Conservation (phyloP, 139 green algal genomes). For the Ettlia oleoabundans region DNA sequence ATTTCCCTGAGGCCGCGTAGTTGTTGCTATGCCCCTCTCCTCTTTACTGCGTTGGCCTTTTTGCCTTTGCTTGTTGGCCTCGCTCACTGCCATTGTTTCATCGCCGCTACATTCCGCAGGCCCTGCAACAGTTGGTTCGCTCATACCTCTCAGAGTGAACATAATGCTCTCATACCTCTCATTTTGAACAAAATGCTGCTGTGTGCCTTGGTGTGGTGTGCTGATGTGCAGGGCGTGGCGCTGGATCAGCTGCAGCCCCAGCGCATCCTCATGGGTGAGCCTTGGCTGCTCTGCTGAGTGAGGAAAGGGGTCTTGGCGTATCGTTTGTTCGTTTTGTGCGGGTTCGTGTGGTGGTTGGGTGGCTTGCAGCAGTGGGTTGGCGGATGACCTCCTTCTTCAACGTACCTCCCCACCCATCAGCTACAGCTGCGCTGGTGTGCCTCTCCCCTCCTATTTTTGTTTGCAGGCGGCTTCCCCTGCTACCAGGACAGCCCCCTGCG, state of each 20-base stretch:
- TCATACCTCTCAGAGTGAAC: no score
- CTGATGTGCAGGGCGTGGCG: not conserved
- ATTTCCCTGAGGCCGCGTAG: no score
- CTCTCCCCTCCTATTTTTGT: not conserved
- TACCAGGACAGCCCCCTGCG: slow-evolving; percentile 62
- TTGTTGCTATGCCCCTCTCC: no score
- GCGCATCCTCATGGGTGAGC: slow-evolving; percentile 67
- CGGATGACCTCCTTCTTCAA: not conserved
- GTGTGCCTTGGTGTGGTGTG: not conserved
- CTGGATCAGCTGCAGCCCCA: slow-evolving; percentile 64
- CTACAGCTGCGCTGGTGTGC: not conserved
- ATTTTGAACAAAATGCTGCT: no score
- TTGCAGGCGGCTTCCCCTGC: slow-evolving; percentile 68
- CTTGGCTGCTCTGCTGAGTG: not conserved
- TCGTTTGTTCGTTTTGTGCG: not conserved
- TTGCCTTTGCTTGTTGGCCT: no score
- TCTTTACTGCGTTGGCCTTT: no score
- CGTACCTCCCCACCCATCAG: not conserved
- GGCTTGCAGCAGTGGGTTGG: not conserved
- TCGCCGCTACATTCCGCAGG: no score
- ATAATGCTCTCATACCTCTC: no score
- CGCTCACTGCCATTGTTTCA: no score
- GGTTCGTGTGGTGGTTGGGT: not conserved
- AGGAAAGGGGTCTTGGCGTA: not conserved
- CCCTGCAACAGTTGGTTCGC: no score